Evolutionary conservation across 371 early-diverging fungal species (phyloP), one percentile per base, ranked within the genome.

Genomic region (Syncephalastrum monosporum): DNA sequence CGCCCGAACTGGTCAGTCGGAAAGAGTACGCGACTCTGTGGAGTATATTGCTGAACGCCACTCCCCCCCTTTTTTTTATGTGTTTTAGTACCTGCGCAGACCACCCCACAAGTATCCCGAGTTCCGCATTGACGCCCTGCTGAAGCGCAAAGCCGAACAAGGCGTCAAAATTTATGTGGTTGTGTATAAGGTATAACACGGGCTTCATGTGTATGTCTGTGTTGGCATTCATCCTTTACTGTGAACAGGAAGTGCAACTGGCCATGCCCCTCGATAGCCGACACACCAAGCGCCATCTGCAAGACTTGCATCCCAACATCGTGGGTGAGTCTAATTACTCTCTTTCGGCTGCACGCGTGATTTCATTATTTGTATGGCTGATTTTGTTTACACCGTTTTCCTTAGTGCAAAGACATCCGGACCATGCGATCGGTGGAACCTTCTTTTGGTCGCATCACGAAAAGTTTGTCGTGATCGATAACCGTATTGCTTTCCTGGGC

Each of bases 111-210:
- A 85, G 51, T 79, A 91, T 61, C 81, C 86, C 46, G 82, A 86
- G 58, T 91, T 82, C 64, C 85, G 97, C 25, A 60, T 97, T 19
- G 97, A 97, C 64, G 66, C 79, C 21, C 65, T 95, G 50, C 72
- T 97, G 19, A 84, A 91, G 68, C 75, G 80, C 64, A 92, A 92
- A 70, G 97, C 97, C 15, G 85, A 87, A 68, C 82, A 92, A 71
- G 96, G 96, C 25, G 90, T 97, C 21, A 82, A 82, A 71, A 92
- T 97, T 60, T 94, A 90, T 66, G 81, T 97, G 50, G 82, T 93
- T 0, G 82, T 97, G 8, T 97, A 93, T 80, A 92, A 94, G 65
- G 77, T 74, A 67, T 10, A 54, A 27, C 16, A 23, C 15, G 38
- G 5, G 25, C 2, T 42, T 23, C 14, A 5, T 5, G 16, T 5